Evolutionary conservation across 108 stramenopile species (phyloP), one percentile per base, ranked within the genome.

Genomic region (Chaetoceros tenuissimus): DNA sequence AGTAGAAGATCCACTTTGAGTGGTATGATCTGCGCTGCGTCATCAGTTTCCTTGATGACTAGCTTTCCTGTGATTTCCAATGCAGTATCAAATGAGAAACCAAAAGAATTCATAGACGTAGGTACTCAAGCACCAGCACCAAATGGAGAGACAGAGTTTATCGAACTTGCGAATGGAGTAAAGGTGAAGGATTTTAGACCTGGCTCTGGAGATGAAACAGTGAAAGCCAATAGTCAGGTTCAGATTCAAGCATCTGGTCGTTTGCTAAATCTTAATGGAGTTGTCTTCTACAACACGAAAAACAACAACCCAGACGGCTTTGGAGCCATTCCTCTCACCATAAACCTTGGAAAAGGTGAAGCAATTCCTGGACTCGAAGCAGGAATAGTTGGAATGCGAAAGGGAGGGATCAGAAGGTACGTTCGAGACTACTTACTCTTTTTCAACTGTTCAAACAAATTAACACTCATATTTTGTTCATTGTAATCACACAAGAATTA

Each of bases 211-310:
- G 73, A 55, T 48, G 68, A 46, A 5, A 29, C 34, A 3, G 74
- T 74, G 22, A 28, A 56, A 19, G 8, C 13, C 7, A 51, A 57
- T 29, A 59, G 71, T 8, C 51, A 51, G 23, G 79, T 85, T 0
- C 60, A 62, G 20, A 60, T 85, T 22, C 80, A 80, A 49, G 54
- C 74, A 52, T 67, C 65, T 28, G 83, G 83, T 18, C 46, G 83
- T 0, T 43, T 85, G 20, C 68, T 85, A 45, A 85, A 85, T 64
- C 47, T 85, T 24, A 85, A 85, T 51, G 83, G 83, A 7, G 77
- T 85, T 10, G 53, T 81, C 31, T 85, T 85, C 45, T 85, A 85
- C 62, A 78, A 79, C 51, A 85, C 79, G 23, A 85, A 85, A 54
- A 73, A 63, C 46, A 81, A 81, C 51, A 78, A 85, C 44, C 76